These are phyloP conservation scores for Pseudisothecium myosuroides DNA, from an alignment of 225 moss, liverwort and hornwort species.

Conservation along the genomic window DNA sequence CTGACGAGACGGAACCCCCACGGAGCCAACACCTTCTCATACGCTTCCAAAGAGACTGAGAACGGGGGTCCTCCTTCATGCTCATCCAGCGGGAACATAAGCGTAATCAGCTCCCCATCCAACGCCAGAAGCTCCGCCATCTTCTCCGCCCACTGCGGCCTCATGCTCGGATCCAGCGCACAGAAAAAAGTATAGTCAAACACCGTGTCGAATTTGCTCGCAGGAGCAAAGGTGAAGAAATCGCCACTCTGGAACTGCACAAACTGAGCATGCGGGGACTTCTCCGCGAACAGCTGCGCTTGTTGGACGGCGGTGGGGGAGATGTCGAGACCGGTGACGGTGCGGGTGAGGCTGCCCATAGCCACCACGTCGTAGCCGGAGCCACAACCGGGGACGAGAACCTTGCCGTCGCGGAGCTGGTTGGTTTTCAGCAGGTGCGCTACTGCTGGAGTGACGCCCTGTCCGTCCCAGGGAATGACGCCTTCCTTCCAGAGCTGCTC, in stretches of 20 bases:
- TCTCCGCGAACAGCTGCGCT: background rate
- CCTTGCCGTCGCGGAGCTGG: background rate
- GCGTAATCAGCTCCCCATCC: slow-evolving; percentile 76
- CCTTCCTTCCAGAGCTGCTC: slow-evolving; percentile 11
- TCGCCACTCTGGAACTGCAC: background rate
- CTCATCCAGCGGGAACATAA: slow-evolving; percentile 59
- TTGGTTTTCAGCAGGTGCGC: background rate
- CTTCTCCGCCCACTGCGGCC: slow-evolving; percentile 63
- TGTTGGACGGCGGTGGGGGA: background rate
- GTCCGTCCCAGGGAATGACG: background rate
- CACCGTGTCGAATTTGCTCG: background rate
- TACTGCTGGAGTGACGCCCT: slow-evolving; percentile 4
- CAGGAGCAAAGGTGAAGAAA: background rate
- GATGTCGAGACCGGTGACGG: slow-evolving; percentile 3
- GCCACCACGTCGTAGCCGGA: slow-evolving; percentile 10
- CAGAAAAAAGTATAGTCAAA: slow-evolving; percentile 37
- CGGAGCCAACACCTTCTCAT: slow-evolving; percentile 26
- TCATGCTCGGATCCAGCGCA: slow-evolving; percentile 43
- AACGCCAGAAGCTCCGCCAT: slow-evolving; percentile 53
- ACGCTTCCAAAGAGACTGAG: slow-evolving; percentile 36
- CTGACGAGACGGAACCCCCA: slow-evolving; percentile 29
- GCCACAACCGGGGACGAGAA: slow-evolving; percentile 4
- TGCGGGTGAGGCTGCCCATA: slow-evolving; percentile 3
- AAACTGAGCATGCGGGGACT: background rate
- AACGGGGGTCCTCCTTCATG: slow-evolving; percentile 64